Evolutionary conservation across 371 early-diverging fungal species (phyloP).

Genomic region (Haplosporangium sp.): DNA sequence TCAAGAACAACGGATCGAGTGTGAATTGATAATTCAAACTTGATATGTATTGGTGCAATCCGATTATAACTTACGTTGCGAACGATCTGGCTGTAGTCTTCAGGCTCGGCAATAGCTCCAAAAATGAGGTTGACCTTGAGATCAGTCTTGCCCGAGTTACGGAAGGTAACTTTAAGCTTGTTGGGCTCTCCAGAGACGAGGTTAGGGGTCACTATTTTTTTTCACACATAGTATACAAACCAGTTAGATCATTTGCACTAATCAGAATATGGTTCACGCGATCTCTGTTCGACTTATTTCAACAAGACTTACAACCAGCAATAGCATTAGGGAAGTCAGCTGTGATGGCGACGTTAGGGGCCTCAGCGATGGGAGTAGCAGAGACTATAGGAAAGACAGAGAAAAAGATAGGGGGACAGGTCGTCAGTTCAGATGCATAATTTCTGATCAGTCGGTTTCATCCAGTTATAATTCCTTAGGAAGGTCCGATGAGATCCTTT

Average conservation of each 20-base stretch:
- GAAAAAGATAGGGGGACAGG: not conserved
- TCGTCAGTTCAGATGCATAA: not conserved
- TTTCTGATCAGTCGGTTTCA: not conserved
- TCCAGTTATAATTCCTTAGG: not conserved
- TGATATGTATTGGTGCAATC: not conserved
- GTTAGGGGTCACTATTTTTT: constrained; percentile 39
- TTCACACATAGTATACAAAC: not conserved
- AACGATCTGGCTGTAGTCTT: constrained; percentile 41
- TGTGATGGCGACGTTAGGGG: constrained; percentile 34
- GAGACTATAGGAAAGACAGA: constrained; percentile 25
- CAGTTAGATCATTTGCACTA: no score
- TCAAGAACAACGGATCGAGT: not conserved
- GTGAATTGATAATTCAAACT: not conserved
- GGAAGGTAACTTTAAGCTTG: constrained; percentile 49
- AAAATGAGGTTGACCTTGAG: constrained; percentile 52
- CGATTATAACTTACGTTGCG: constrained; percentile 41
- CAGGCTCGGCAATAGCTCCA: constrained; percentile 35
- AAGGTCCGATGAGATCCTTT: not conserved
- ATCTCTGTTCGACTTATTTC: not conserved
- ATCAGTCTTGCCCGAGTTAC: constrained; percentile 51
- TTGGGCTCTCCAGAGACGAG: constrained; percentile 52
- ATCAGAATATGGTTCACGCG: not conserved
- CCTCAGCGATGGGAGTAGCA: constrained; percentile 22
- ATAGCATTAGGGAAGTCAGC: constrained; percentile 54
- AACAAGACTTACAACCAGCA: constrained; percentile 40